Evolutionary conservation across 495 filamentous ascomycete genomes (phyloP).

Genomic region (Lasiosphaeria ovina): DNA sequence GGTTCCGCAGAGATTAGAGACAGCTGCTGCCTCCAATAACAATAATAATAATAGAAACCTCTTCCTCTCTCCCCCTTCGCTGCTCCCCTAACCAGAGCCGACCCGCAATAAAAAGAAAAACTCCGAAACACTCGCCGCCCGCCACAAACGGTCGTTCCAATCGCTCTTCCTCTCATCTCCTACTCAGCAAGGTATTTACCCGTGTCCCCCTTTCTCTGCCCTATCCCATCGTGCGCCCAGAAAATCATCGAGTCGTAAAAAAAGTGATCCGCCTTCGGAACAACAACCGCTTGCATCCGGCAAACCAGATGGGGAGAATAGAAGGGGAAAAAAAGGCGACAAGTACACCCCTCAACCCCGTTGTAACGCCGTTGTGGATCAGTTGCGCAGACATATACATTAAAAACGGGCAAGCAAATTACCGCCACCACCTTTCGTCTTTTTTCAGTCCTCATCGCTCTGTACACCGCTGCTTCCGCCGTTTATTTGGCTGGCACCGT

Average conservation of each 20-base stretch:
- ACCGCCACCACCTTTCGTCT: not conserved
- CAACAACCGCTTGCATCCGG: not conserved
- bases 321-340: not conserved
- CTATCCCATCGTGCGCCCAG: not conserved
- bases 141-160: not conserved
- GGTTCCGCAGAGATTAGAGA: not conserved
- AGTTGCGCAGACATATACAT: not conserved
- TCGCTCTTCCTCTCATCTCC: not conserved
- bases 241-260: not conserved
- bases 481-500: constrained; percentile 42
- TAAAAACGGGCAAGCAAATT: not conserved
- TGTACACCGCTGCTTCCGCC: constrained; percentile 37
- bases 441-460: constrained; percentile 47
- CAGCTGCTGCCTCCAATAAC: not conserved
- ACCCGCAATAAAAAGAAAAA: not conserved
- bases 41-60: not conserved
- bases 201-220: not conserved
- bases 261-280: not conserved
- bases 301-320: not conserved
- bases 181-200: not conserved
- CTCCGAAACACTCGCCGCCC: not conserved
- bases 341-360: not conserved
- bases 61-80: not conserved
- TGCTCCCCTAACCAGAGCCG: too few relatives aligned
- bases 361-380: not conserved